Conservation (phyloP, 2,329 filamentous ascomycete genomes). For the Arachnomyces sp. region DNA sequence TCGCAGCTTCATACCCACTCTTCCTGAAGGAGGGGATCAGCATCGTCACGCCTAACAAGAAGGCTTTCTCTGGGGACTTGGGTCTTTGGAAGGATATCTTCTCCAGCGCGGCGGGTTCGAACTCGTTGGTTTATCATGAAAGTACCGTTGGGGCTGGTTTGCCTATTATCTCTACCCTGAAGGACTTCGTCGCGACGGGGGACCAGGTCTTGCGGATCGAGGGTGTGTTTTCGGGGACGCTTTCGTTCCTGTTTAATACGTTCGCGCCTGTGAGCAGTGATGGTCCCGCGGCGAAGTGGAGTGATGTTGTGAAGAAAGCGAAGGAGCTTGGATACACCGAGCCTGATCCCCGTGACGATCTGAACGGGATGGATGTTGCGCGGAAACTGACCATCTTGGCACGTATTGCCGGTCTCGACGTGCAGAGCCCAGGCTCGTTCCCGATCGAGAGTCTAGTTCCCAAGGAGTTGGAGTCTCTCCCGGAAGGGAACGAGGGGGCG, state of each 20-base stretch:
- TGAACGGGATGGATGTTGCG: conserved; percentile 87
- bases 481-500: conserved; percentile 49
- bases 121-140: conserved; percentile 86
- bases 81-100: conserved; percentile 86
- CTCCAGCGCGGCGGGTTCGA: conserved; percentile 52
- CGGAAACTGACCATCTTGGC: conserved; percentile 93
- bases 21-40: conserved; percentile 77
- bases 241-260: conserved; percentile 97
- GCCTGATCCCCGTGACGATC: conserved; percentile 76
- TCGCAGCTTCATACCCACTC: conserved; percentile 74
- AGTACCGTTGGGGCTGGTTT: conserved; percentile 89
- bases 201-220: conserved; percentile 89
- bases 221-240: conserved; percentile 94
- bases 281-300: conserved; percentile 61
- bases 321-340: conserved; percentile 91
- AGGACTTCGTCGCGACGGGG: conserved; percentile 89
- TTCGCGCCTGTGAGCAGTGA: conserved; percentile 69
- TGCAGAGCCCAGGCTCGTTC: conserved; percentile 80
- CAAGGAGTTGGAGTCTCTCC: conserved; percentile 68
- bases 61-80: conserved; percentile 80
- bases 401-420: conserved; percentile 69
- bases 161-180: conserved; percentile 85
- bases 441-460: conserved; percentile 92
- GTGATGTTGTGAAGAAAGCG: conserved; percentile 81
- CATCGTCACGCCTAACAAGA: conserved; percentile 97